Base-by-base conservation (phyloP, 2,329 filamentous ascomycete species). In the Cercospora sp. region DNA sequence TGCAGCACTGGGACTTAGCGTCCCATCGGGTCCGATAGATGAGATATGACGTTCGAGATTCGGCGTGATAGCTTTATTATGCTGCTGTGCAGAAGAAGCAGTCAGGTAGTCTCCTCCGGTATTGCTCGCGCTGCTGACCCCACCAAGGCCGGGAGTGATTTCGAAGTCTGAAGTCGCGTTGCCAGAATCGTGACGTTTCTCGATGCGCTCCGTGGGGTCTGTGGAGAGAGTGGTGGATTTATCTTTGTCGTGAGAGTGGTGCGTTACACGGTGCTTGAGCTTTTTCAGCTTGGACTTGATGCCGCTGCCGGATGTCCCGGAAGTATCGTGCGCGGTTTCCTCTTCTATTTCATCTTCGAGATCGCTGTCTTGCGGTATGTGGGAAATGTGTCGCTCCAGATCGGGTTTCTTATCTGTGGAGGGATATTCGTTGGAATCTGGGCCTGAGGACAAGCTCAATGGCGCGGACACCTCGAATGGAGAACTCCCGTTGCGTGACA, bases 321-420 rank as follows among this genome's bases (percentile, higher is more conserved):
- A 16, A 23, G 60, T 45, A 8, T 61, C 64, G 12, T 59, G 28
- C 13, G n/a, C 30, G 23, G 31, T 30, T 20, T 48, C 26, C 6
- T 63, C 61, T 16, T 33, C 61, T 10, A 10, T 10, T 8, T 55
- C 33, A 16, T 65, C 66, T 18, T 64, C 57, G 8, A 64, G 61
- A 26, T 68, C 66, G 62, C 62, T 64, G 33, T 68, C 62, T 48
- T 64, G 42, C 9, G 66, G 66, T 23, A 68, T 68, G 30, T 68
- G 66, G 31, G 66, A 68, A 23, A 68, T 68, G 66, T 68, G 66
- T 51, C 66, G 66, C 48, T 68, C 66, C 7, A 68, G 58, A 30
- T 58, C 58, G 0, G 63, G 66, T 28, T 68, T 68, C 45, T 26
- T 64, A 8, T 63, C 58, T 26, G 51, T 57, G n/a, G 62, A 23